These are phyloP conservation scores for Artemisia argyi DNA, from an alignment of 129 eudicot species.

Conservation along the genomic window DNA sequence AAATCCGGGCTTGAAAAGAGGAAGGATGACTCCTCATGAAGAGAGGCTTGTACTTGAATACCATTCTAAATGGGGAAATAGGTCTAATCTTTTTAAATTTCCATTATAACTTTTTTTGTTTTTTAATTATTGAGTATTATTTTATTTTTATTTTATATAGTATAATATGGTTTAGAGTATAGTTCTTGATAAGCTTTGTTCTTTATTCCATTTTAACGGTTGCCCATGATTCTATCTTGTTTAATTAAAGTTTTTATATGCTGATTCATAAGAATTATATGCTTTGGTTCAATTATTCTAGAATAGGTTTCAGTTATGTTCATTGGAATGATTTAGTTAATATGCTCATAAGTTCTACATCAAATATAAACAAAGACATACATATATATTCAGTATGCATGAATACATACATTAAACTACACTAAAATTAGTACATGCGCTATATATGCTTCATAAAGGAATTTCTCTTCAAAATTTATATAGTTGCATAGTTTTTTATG, in stretches of 20 bases:
- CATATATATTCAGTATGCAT: too few relatives aligned
- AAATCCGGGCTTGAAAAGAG: slow-evolving; percentile 85
- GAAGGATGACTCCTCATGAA: slow-evolving; percentile 91
- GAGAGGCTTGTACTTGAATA: slow-evolving; percentile 81
- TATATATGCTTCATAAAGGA: neutral
- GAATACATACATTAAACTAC: neutral
- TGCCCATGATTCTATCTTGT: slow-evolving; percentile 9
- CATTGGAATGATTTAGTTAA: neutral
- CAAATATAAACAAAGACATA: too few relatives aligned
- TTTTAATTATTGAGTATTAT: too few relatives aligned
- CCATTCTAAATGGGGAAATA: slow-evolving; percentile 93
- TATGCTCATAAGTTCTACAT: neutral
- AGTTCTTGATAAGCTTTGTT: slow-evolving; percentile 16
- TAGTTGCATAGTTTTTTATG: neutral
- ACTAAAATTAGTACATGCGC: neutral
- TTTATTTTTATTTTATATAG: neutral
- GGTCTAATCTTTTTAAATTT: slow-evolving; percentile 47
- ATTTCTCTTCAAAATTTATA: neutral
- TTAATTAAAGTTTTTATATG: slow-evolving; percentile 28
- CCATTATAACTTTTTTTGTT: too few relatives aligned
- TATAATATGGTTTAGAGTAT: slow-evolving; percentile 1
- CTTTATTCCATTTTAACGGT: slow-evolving; percentile 26
- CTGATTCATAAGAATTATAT: slow-evolving; percentile 35
- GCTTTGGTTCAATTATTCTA: slow-evolving; percentile 29
- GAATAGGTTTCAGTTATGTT: neutral